phyloP scores from a whole-genome alignment of 164 flowering plant genomes.

The Berberis thunbergii region DNA sequence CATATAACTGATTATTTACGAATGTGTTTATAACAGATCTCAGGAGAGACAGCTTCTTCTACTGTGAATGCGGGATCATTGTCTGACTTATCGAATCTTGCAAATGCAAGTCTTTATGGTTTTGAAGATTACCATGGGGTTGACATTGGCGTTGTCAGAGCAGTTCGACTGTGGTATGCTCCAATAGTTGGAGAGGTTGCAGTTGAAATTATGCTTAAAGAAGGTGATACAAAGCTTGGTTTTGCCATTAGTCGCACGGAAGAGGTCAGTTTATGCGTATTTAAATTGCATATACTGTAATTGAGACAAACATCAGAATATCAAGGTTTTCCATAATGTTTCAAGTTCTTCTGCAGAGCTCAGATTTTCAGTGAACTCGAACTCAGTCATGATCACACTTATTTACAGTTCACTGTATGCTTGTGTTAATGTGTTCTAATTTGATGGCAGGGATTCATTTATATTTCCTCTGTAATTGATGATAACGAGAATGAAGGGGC shows the following conservation, averaged over 20 bases:
- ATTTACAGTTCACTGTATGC: not conserved
- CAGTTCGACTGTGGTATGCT: constrained; percentile 90
- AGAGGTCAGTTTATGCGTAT: constrained; percentile 44
- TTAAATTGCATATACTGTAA: no score
- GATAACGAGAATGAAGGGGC: constrained; percentile 33
- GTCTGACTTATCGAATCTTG: constrained; percentile 69
- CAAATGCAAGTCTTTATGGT: constrained; percentile 78
- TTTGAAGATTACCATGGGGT: constrained; percentile 98
- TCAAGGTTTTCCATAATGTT: no score
- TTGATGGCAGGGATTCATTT: constrained; percentile 65
- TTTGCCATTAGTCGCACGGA: constrained; percentile 91
- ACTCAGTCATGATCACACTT: no score
- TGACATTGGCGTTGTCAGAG: constrained; percentile 89
- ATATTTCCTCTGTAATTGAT: constrained; percentile 67
- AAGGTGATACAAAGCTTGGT: constrained; percentile 72
- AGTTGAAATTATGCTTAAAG: constrained; percentile 56
- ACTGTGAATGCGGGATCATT: constrained; percentile 77
- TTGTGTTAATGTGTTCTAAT: not conserved
- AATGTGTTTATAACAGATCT: constrained; percentile 39
- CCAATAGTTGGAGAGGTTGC: constrained; percentile 64
- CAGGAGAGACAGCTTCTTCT: constrained; percentile 87
- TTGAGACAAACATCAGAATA: no score
- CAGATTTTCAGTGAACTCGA: no score
- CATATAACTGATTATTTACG: not conserved
- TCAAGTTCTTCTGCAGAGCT: no score